Conservation (phyloP, 768 basidiomycete genomes). For the Cystofilobasidium ferigula region DNA sequence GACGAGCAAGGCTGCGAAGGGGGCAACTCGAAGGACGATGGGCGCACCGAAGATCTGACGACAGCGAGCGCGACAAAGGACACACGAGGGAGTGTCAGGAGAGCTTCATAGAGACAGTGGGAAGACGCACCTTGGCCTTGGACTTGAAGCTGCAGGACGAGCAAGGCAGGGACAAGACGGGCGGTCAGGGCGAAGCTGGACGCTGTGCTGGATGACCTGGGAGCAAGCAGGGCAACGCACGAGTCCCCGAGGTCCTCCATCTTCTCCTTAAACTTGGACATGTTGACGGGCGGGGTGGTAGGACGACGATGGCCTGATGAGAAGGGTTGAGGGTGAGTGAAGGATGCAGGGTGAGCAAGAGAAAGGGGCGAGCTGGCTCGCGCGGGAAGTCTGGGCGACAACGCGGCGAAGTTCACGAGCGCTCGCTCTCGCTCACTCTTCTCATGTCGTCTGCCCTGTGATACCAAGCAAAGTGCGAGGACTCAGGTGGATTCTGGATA, state of each 20-base stretch:
- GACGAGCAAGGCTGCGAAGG: background rate
- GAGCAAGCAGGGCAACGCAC: background rate
- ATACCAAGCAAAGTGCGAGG: too few species aligned
- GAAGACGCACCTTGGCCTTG: slow-evolving; percentile 6
- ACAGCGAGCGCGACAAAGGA: background rate
- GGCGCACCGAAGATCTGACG: slow-evolving; percentile 13
- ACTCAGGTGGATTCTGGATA: too few species aligned
- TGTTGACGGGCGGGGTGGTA: background rate
- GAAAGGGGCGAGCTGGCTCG: too few species aligned
- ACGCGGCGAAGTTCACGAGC: too few species aligned
- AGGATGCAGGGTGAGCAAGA: too few species aligned
- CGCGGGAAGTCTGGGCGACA: too few species aligned
- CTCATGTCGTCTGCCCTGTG: too few species aligned
- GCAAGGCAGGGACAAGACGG: background rate
- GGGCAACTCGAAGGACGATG: background rate
- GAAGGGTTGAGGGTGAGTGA: too few species aligned
- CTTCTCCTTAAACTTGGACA: slow-evolving; percentile 21
- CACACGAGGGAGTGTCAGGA: too few species aligned
- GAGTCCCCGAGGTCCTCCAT: slow-evolving; percentile 9
- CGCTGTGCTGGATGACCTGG: too few species aligned
- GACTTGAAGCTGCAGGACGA: slow-evolving; percentile 1
- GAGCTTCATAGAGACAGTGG: background rate
- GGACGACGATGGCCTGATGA: background rate
- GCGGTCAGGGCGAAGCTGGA: too few species aligned
- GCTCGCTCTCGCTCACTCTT: too few species aligned